These are phyloP conservation scores for Cardamine resedifolia DNA, from an alignment of 345 rosid species.

Conservation along the genomic window DNA sequence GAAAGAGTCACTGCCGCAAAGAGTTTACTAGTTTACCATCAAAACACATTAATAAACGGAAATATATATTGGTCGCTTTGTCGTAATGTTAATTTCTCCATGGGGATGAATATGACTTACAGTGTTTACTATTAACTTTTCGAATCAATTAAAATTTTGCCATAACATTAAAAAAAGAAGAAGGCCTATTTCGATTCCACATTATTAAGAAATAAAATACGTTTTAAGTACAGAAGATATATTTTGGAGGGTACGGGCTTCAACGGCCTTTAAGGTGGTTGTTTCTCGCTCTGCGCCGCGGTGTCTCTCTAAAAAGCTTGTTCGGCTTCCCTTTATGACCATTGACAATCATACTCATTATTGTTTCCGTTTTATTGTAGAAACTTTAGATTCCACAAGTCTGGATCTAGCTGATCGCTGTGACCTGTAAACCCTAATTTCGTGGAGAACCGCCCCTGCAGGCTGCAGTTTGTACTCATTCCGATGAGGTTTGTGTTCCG, in stretches of 20 bases:
- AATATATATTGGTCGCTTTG: background rate
- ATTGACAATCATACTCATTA: background rate
- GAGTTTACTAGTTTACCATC: too few species aligned
- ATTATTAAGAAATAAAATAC: background rate
- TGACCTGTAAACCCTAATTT: slow-evolving; percentile 16
- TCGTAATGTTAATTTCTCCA: background rate
- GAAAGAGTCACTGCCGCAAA: background rate
- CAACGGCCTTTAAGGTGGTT: slow-evolving; percentile 10
- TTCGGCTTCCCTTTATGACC: background rate
- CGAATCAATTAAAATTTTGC: background rate
- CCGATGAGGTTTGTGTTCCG: slow-evolving; percentile 8
- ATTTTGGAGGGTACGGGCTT: background rate
- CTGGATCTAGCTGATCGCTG: slow-evolving; percentile 14
- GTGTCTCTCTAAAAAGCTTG: background rate
- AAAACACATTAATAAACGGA: background rate
- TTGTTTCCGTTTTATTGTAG: background rate
- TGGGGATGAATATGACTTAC: too few species aligned
- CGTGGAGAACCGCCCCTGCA: background rate
- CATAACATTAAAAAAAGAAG: background rate
- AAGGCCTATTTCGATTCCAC: background rate
- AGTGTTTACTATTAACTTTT: too few species aligned
- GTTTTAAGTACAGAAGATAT: background rate
- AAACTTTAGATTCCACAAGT: background rate
- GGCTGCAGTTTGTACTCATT: background rate
- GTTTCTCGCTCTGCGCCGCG: background rate